Conservation (phyloP, 495 filamentous ascomycete genomes). For the Penicillium steckii region DNA sequence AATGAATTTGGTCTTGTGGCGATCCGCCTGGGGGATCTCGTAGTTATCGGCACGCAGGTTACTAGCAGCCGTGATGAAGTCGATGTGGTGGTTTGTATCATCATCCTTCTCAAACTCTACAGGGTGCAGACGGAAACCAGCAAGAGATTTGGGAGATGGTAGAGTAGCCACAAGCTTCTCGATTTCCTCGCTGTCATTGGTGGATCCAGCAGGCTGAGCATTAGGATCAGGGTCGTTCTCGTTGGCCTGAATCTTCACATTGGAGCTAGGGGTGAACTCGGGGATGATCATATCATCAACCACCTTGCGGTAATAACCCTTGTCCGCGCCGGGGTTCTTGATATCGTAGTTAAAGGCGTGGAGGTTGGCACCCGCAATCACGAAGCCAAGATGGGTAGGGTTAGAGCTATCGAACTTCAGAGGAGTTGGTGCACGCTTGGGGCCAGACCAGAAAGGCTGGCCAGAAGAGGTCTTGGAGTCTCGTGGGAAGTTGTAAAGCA, state of each 20-base stretch:
- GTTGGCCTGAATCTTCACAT: constrained; percentile 94
- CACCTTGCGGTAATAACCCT: constrained; percentile 69
- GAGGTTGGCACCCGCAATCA: constrained; percentile 85
- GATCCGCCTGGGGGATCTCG: constrained; percentile 85
- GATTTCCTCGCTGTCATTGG: constrained; percentile 72
- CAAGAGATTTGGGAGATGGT: constrained; percentile 74
- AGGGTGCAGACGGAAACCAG: constrained; percentile 81
- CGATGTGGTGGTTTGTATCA: constrained; percentile 96
- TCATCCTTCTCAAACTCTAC: constrained; percentile 99
- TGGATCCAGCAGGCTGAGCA: constrained; percentile 49
- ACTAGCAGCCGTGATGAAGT: constrained; percentile 97
- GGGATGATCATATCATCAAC: constrained; percentile 94
- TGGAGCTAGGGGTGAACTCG: constrained; percentile 88
- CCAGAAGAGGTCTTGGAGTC: constrained; percentile 86
- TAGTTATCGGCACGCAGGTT: constrained; percentile 98
- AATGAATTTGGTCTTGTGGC: constrained; percentile 99
- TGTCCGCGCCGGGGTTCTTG: constrained; percentile 65
- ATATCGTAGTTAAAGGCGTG: constrained; percentile 99
- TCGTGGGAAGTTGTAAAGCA: constrained; percentile 97
- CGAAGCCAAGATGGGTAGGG: constrained; percentile 79
- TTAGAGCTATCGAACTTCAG: constrained; percentile 84
- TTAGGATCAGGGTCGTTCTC: constrained; percentile 96
- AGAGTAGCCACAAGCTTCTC: constrained; percentile 62
- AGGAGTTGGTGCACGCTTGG: constrained; percentile 93
- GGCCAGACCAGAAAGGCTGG: constrained; percentile 96